phyloP scores from a whole-genome alignment of 768 basidiomycete species.

The Dacryopinax spathularia region DNA sequence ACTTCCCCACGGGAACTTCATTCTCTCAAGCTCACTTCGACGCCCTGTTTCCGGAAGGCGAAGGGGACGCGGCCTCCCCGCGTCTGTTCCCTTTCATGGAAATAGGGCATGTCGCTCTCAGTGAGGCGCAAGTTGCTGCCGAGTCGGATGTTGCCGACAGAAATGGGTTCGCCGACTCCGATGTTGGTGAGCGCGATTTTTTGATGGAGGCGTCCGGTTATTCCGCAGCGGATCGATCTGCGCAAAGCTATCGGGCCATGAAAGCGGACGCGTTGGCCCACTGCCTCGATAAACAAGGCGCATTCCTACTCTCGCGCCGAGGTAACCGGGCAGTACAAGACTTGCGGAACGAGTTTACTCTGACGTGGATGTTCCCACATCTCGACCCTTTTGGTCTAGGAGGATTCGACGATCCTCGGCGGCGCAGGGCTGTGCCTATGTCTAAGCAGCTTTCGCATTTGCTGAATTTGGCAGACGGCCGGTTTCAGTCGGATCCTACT shows the following conservation, averaged over 20 bases:
- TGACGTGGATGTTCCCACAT: constrained; percentile 26
- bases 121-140: not conserved
- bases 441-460: constrained; percentile 26
- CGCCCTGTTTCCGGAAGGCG: not conserved
- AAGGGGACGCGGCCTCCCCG: too few relatives aligned
- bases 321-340: not conserved
- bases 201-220: not conserved
- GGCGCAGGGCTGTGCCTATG: constrained; percentile 18
- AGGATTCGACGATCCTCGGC: constrained; percentile 26
- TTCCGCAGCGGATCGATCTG: not conserved
- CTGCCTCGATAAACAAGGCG: not conserved
- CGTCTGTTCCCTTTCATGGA: not conserved
- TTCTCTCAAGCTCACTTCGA: not conserved
- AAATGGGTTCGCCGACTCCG: not conserved
- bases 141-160: not conserved
- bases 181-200: not conserved
- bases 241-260: not conserved
- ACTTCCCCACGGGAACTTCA: not conserved
- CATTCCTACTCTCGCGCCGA: not conserved
- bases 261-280: not conserved
- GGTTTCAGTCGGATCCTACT: constrained; percentile 29
- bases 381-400: constrained; percentile 33
- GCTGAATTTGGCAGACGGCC: constrained; percentile 20
- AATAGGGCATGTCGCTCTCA: not conserved
- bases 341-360: not conserved